Evolutionary conservation across 371 early-diverging fungal genomes (phyloP), one percentile per base, ranked within the genome.

Genomic region (Chytridiales sp.): DNA sequence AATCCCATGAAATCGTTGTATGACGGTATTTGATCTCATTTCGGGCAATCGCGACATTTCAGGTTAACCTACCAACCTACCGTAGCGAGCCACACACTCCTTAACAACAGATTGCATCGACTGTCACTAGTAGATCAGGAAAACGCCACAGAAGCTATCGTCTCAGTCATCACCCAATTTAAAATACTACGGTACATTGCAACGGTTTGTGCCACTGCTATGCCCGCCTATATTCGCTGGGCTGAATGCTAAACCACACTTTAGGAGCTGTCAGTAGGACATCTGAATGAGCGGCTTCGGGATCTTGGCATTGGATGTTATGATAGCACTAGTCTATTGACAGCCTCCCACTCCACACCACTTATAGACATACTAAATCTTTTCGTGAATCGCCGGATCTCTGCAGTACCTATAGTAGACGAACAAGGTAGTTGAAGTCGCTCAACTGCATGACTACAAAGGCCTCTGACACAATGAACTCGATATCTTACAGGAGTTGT

Each of bases 401-500:
- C 95, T 2, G 89, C 94, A 1, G 87, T 97, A 1, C 96, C 96
- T 1, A 89, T 97, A 58, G 83, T 96, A 1, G 95, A 95, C 76
- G 85, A 89, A 26, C 72, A 90, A 51, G 88, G 91, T 82, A 70
- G 13, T 22, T 24, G 29, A 26, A 24, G 29, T 29, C 43, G 31
- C 38, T 38, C 38, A n/a, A 11, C 39, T n/a, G 39, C n/a, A n/a
- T n/a, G n/a, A n/a, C n/a, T 39, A n/a, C 39, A 13, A 39, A 39
- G 39, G n/a, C 13, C 39, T 39, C 9, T 39, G 9, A 13, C n/a
- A 39, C 13, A 39, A 39, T 39, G 9, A 39, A 39, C 9, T n/a
- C n/a, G 9, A 39, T 21, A n/a, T 17, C n/a, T 13, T 44, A 21
- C 41, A 83, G 83, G 81, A 27, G 80, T 82, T 0, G 89, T 97